phyloP scores from a whole-genome alignment of 1,284 basidiomycete genomes.

The Caloboletus inedulis region DNA sequence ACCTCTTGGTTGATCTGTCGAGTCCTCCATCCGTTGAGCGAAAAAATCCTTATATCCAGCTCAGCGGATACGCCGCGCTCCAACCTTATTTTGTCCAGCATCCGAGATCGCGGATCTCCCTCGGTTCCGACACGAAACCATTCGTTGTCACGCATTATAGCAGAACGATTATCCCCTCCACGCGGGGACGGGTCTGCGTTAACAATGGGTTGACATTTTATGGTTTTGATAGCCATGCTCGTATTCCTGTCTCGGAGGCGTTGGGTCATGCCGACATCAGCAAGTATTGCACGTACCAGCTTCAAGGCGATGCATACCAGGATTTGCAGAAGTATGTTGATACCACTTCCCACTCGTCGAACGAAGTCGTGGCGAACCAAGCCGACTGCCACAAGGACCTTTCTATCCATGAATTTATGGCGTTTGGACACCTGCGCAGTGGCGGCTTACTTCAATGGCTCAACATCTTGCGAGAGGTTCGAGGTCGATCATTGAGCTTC shows the following conservation, averaged over 20 bases:
- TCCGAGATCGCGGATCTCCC: slow-evolving; percentile 29
- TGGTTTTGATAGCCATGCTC: slow-evolving; percentile 17
- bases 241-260: slow-evolving; percentile 9
- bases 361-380: slow-evolving; percentile 44
- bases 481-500: slow-evolving; percentile 38
- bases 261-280: slow-evolving; percentile 14
- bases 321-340: slow-evolving; percentile 38
- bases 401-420: slow-evolving; percentile 42
- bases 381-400: slow-evolving; percentile 36
- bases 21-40: slow-evolving; percentile 8
- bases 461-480: slow-evolving; percentile 44
- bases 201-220: slow-evolving; percentile 36
- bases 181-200: slow-evolving; percentile 28
- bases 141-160: too few relatives aligned
- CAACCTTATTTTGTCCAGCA: slow-evolving; percentile 11
- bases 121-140: slow-evolving; percentile 42
- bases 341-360: slow-evolving; percentile 39
- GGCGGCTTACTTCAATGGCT: slow-evolving; percentile 47
- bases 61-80: slow-evolving; percentile 13
- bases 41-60: slow-evolving; percentile 10
- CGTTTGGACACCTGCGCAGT: slow-evolving; percentile 43
- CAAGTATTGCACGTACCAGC: slow-evolving; percentile 30
- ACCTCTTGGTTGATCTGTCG: slow-evolving; percentile 36
- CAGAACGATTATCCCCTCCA: slow-evolving; percentile 25
- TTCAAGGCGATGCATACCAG: slow-evolving; percentile 35